A percentile compares a stretch with the other conserved stretches of the same genome.
Evolutionary conservation across 169 alveolate genomes (phyloP).

Genomic region (Cryptosporidium baileyi): DNA sequence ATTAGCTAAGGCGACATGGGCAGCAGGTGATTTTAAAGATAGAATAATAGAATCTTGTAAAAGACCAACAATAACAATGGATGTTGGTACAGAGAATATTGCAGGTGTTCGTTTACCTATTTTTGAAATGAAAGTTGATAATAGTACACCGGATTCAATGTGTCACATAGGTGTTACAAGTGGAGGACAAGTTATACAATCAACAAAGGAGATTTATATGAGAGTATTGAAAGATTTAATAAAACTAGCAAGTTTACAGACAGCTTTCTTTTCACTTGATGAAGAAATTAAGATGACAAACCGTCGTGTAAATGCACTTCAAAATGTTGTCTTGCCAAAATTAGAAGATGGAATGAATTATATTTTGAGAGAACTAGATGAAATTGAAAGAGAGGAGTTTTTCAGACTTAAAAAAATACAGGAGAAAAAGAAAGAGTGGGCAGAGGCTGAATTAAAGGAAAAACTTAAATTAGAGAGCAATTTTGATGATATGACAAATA

Average conservation of each 20-base stretch:
- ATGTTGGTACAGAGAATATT: constrained; percentile 89
- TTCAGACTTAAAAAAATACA: constrained; percentile 78
- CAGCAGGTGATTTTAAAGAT: constrained; percentile 92
- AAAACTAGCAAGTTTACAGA: constrained; percentile 91
- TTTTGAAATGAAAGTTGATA: constrained; percentile 87
- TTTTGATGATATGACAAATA: not conserved
- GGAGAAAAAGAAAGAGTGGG: constrained; percentile 69
- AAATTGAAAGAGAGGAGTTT: constrained; percentile 94
- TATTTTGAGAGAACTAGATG: constrained; percentile 93
- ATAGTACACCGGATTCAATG: constrained; percentile 72
- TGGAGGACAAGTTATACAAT: constrained; percentile 85
- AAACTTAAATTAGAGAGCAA: not conserved
- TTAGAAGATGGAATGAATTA: constrained; percentile 87
- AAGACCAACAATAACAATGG: constrained; percentile 89
- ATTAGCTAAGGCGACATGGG: constrained; percentile 93
- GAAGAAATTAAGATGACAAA: constrained; percentile 95
- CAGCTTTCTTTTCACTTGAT: constrained; percentile 91
- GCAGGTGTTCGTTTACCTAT: constrained; percentile 95
- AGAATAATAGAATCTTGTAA: constrained; percentile 89
- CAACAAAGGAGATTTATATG: constrained; percentile 80
- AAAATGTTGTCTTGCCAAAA: constrained; percentile 93
- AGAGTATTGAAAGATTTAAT: constrained; percentile 83
- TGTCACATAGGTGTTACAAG: constrained; percentile 82
- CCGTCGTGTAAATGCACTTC: constrained; percentile 95
- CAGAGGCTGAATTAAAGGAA: constrained; percentile 56